phyloP scores from a whole-genome alignment of 2,329 filamentous ascomycete species.

The Sporothrix dimorphospora region DNA sequence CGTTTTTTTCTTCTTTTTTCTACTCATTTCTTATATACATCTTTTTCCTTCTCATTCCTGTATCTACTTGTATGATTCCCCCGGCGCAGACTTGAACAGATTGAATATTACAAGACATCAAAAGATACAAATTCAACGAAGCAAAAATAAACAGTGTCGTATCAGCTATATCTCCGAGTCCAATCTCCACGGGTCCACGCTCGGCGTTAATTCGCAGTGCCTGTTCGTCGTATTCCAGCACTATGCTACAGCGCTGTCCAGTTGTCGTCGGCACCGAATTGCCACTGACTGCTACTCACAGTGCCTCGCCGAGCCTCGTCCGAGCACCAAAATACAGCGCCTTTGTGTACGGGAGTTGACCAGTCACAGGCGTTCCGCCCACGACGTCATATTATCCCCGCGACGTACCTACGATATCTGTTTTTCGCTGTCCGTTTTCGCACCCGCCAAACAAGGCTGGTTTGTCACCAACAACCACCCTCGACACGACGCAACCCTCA shows the following conservation, averaged over 20 bases:
- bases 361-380: background rate
- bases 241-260: background rate
- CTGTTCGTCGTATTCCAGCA: too few species aligned
- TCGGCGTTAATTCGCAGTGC: constrained; percentile 4
- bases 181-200: constrained; percentile 10
- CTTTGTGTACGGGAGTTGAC: too few species aligned
- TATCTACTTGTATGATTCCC: background rate
- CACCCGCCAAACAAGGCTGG: background rate
- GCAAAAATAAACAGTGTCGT: background rate
- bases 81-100: background rate
- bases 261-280: background rate
- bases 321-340: background rate
- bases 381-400: background rate
- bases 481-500: background rate
- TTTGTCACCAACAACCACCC: background rate
- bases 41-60: too few species aligned
- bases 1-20: background rate
- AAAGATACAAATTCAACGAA: background rate
- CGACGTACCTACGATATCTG: background rate
- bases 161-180: constrained; percentile 3
- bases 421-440: background rate
- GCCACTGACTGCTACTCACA: too few species aligned
- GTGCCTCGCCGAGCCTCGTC: too few species aligned
- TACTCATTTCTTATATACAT: background rate
- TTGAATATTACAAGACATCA: background rate